These are phyloP conservation scores for Oryza brachyantha DNA, from an alignment of 176 grass and related monocot genomes.

Conservation along the genomic window DNA sequence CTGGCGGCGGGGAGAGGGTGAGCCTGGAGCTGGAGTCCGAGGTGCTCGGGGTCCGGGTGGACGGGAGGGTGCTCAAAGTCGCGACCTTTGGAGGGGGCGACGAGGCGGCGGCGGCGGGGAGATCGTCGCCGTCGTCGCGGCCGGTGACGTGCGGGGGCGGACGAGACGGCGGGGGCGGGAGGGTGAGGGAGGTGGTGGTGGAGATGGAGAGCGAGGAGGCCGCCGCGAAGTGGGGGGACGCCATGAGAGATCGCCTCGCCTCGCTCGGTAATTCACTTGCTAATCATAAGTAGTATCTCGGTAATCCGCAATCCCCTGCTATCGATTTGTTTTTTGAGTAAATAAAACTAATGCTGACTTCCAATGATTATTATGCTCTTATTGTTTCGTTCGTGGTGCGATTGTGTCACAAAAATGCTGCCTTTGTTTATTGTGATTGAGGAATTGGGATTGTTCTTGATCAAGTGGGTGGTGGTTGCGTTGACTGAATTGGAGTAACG, in stretches of 20 bases:
- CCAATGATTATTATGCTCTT: neutral
- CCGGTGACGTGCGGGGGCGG: constrained; percentile 6
- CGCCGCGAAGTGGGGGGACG: constrained; percentile 53
- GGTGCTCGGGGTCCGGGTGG: constrained; percentile 53
- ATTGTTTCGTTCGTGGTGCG: neutral
- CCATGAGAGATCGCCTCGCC: constrained; percentile 51
- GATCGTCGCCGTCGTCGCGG: constrained; percentile 11
- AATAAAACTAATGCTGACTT: neutral
- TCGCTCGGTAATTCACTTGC: constrained; percentile 49
- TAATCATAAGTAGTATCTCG: neutral
- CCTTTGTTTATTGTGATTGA: neutral
- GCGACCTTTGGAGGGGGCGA: constrained; percentile 32
- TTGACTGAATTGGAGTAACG: constrained; percentile 19
- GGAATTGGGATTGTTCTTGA: neutral
- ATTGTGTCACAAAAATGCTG: neutral
- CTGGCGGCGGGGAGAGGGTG: constrained; percentile 11
- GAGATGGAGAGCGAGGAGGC: constrained; percentile 60
- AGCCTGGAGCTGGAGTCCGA: constrained; percentile 60
- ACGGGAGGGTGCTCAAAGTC: constrained; percentile 46
- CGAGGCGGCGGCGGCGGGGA: constrained; percentile 6
- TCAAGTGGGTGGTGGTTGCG: constrained; percentile 22
- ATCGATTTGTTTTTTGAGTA: neutral
- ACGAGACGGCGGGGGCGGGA: constrained; percentile 24
- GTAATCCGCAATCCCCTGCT: constrained; percentile 29
- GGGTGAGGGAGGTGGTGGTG: constrained; percentile 52